phyloP scores from a whole-genome alignment of 805 yeast species.

The Starmerella geochares region DNA sequence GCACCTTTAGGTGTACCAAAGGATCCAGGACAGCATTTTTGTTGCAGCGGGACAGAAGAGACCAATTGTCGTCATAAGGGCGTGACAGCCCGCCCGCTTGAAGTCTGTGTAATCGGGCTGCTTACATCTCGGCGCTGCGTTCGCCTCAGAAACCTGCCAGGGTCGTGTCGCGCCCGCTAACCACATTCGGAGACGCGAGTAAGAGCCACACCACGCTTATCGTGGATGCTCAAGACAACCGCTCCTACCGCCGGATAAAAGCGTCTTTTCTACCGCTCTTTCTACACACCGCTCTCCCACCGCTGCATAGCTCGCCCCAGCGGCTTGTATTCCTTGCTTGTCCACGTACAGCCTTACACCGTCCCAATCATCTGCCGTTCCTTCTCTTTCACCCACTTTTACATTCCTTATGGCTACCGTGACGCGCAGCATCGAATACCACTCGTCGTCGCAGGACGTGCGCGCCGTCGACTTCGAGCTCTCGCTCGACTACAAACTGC shows the following conservation, averaged over 20 bases:
- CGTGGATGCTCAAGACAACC: neutral
- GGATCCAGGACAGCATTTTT: too few relatives aligned
- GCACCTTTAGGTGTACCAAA: too few relatives aligned
- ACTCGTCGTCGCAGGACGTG: conserved; percentile 19
- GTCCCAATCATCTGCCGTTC: neutral
- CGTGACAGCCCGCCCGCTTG: too few relatives aligned
- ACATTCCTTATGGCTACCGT: conserved; percentile 3
- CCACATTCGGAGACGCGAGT: neutral
- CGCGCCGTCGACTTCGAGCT: conserved; percentile 62
- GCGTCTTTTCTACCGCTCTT: neutral
- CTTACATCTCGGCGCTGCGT: neutral
- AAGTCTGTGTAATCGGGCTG: too few relatives aligned
- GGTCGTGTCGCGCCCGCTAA: neutral
- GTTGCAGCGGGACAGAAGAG: too few relatives aligned
- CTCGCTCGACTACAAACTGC: conserved; percentile 73
- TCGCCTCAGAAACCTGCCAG: too few relatives aligned
- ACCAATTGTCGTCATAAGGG: too few relatives aligned
- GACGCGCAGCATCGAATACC: conserved; percentile 13
- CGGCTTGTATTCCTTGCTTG: neutral
- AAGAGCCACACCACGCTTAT: conserved; percentile 2
- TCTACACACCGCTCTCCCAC: neutral
- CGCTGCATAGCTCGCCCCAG: neutral
- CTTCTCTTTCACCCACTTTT: neutral
- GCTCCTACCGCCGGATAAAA: neutral
- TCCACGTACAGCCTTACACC: neutral